phyloP scores from a whole-genome alignment of 495 filamentous ascomycete genomes.

The Penicillium psychrofluorescens region DNA sequence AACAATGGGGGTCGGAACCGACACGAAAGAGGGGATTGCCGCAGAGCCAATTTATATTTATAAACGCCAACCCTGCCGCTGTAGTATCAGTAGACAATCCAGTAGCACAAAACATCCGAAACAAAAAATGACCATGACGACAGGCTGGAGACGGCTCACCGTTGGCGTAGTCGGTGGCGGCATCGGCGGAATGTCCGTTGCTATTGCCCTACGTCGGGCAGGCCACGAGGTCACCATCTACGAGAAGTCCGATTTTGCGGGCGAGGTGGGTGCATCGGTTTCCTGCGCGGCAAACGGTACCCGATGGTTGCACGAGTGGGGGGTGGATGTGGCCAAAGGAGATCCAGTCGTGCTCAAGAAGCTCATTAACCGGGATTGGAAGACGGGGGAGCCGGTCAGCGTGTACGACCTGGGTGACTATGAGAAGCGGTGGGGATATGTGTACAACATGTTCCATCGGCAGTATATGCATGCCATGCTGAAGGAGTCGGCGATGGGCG shows the following conservation, averaged over 20 bases:
- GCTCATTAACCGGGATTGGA: constrained; percentile 44
- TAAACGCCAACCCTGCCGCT: too few relatives aligned
- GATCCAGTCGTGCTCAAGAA: constrained; percentile 41
- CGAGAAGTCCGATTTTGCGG: constrained; percentile 33
- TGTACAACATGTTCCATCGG: constrained; percentile 51
- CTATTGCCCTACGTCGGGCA: constrained; percentile 55
- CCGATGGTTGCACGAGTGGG: constrained; percentile 40
- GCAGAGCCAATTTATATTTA: too few relatives aligned
- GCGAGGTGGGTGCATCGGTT: constrained; percentile 37
- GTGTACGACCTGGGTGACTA: constrained; percentile 39
- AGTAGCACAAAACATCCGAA: too few relatives aligned
- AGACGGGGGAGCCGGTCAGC: constrained; percentile 36
- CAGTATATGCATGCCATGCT: constrained; percentile 50
- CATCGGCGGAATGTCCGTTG: constrained; percentile 59
- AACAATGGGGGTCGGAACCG: too few relatives aligned
- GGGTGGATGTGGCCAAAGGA: constrained; percentile 33
- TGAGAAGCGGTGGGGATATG: constrained; percentile 36
- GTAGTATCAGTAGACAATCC: too few relatives aligned
- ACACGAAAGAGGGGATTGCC: too few relatives aligned
- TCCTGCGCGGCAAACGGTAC: constrained; percentile 40
- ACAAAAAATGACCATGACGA: background rate
- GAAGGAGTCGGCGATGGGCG: constrained; percentile 37
- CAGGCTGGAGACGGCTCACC: constrained; percentile 30
- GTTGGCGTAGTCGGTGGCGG: constrained; percentile 60
- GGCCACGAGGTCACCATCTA: constrained; percentile 53